Base-by-base conservation (phyloP, 2,329 filamentous ascomycete genomes). In the Sclerotinia nivalis region DNA sequence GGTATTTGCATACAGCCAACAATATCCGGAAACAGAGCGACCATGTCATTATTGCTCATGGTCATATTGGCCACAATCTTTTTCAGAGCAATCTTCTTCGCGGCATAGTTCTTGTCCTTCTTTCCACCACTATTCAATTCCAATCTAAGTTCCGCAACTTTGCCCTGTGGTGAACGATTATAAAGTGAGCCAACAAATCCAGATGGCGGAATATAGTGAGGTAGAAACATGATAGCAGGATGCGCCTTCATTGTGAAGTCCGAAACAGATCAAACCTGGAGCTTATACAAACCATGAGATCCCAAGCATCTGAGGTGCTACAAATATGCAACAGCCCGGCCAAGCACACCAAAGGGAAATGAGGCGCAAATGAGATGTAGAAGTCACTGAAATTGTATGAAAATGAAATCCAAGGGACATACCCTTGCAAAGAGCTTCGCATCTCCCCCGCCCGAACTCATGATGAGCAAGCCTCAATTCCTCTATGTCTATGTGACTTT, bases 11-110 rank as follows among this genome's bases (percentile, higher is more conserved):
- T 99, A 84, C 95, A 98, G 73, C 86, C 89, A 76, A 99, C 92
- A 71, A 99, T 91, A 79, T 99, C 96, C 25, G 95, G 93, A 76
- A 99, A 99, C 66, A 99, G 85, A 52, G 93, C 93, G 69, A 98
- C 91, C 96, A 99, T 99, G 81, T 99, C 96, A 79, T 98, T 99
- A 83, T 99, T 99, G 87, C 95, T 98, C 96, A 99, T 99, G 74
- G 96, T 99, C 96, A 99, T 99, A 80, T 99, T 99, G 80, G 96
- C 96, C 76, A 99, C 96, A 76, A 99, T 98, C 86, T 97, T 97
- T 87, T 99, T 99, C 73, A 99, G 86, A 15, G 96, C 94, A 79
- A 97, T 96, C 87, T 98, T 98, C 86, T 98, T 99, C 74, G 89
- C 89, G 58, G 91, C 87, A 82, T 93, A 91, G 83, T 96, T 97